Base-by-base conservation (phyloP, 2,329 filamentous ascomycete species). In the Aspergillus felis region DNA sequence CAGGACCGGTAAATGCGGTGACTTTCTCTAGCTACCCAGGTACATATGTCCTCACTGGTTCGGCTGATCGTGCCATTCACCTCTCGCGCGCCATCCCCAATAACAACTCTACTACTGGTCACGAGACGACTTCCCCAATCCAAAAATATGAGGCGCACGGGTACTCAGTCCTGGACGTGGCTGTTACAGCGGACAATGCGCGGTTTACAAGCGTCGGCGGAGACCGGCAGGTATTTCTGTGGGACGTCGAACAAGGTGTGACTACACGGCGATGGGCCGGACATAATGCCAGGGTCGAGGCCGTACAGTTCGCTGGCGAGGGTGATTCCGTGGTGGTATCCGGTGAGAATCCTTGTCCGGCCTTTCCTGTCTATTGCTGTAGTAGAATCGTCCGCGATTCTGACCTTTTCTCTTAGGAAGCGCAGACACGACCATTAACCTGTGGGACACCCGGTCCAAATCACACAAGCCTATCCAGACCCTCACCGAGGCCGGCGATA, bases 81-180 rank as follows among this genome's bases (percentile, higher is more conserved):
- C 87, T 97, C 44, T 95, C 92, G 79, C 96, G 96, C 71, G 70
- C 78, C 61, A 60, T 76, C 61, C 69, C 77, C 62, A 69, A 67
- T 66, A 69, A 72, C 69, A 69, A 73, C 69, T 70, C 71, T 56
- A 58, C 71, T 46, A 56, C 68, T 1, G 58, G 60, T 9, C 55
- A 59, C 28, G 68, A 74, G 71, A 73, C 72, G 65, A 69, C 71
- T 64, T 71, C 74, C 1, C 86, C 94, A 3, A 91, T 99, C 69
- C 92, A 97, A 76, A 90, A 86, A 38, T 99, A 96, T 78, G 80
- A 87, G 38, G 91, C 90, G 2, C 94, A 99, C 76, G 92, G 91
- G 64, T 96, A 99, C 78, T 89, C 92, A 66, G 89, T 99, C 7
- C 87, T 97, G 59, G 89, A 90, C 64, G 81, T 99, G 42, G 81